Evolutionary conservation across 495 filamentous ascomycete species (phyloP).

Genomic region (Podospora pseudocomata): DNA sequence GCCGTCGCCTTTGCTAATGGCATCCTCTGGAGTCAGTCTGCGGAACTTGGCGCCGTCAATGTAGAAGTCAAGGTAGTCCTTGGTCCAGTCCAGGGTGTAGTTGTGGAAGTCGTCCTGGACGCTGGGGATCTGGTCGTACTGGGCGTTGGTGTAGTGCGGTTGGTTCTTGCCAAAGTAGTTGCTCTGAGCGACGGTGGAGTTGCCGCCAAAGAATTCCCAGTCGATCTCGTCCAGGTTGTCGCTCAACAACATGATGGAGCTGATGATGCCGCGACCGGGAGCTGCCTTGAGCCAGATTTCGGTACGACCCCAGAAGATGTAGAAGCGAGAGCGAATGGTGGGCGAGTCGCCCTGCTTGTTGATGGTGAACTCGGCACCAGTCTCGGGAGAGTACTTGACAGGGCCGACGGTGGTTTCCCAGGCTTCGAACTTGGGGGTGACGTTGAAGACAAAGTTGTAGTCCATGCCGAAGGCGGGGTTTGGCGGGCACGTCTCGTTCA

Average conservation of each 20-base stretch:
- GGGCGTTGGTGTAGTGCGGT: conserved; percentile 52
- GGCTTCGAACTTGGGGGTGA: conserved; percentile 49
- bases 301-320: conserved; percentile 73
- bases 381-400: conserved; percentile 52
- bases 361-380: conserved; percentile 66
- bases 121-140: conserved; percentile 42
- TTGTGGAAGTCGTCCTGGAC: conserved; percentile 61
- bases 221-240: conserved; percentile 89
- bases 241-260: conserved; percentile 76
- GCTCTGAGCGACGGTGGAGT: conserved; percentile 59
- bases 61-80: conserved; percentile 64
- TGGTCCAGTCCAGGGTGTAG: conserved; percentile 82
- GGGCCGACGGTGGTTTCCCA: conserved; percentile 62
- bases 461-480: conserved; percentile 60
- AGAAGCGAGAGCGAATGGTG: conserved; percentile 68
- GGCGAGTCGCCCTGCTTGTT: conserved; percentile 66
- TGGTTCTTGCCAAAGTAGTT: conserved; percentile 88
- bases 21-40: conserved; percentile 60
- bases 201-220: conserved; percentile 77
- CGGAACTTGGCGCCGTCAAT: conserved; percentile 68
- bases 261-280: conserved; percentile 70
- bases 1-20: conserved; percentile 23
- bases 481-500: conserved; percentile 58
- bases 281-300: conserved; percentile 72
- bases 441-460: conserved; percentile 63